Evolutionary conservation across 2,329 filamentous ascomycete genomes (phyloP).

Genomic region (Botrytis paeoniae): DNA sequence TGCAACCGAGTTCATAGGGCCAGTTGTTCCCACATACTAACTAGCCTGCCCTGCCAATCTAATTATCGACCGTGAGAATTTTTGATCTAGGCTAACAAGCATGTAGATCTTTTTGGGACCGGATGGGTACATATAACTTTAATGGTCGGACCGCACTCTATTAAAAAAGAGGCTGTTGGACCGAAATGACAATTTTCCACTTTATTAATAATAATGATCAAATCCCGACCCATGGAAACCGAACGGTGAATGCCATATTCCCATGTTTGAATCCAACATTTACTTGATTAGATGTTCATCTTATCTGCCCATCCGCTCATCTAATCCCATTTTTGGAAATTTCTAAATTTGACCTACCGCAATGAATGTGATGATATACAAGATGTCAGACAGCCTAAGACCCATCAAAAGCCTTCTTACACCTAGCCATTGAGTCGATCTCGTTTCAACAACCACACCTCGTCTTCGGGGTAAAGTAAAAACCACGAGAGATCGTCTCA

Average conservation of each 20-base stretch:
- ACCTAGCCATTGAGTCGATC: background rate
- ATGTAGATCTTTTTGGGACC: slow-evolving; percentile 3
- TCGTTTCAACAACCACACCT: slow-evolving; percentile 9
- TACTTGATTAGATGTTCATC: background rate
- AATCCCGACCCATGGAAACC: background rate
- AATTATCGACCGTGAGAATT: slow-evolving; percentile 9
- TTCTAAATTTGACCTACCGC: slow-evolving; percentile 9
- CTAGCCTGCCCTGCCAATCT: slow-evolving; percentile 9
- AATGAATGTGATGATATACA: background rate
- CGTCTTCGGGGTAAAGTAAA: background rate
- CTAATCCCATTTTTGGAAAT: background rate
- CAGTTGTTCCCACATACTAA: slow-evolving; percentile 7
- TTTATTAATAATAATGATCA: slow-evolving; percentile 3
- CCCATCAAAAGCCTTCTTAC: background rate
- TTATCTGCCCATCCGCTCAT: slow-evolving; percentile 3
- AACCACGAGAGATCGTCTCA: background rate
- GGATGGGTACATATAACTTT: slow-evolving; percentile 4
- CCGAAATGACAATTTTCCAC: slow-evolving; percentile 6
- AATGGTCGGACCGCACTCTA: slow-evolving; percentile 9
- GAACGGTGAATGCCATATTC: background rate
- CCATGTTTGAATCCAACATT: slow-evolving; percentile 3
- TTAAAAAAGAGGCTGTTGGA: background rate
- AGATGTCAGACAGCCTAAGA: background rate
- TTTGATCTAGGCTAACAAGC: background rate
- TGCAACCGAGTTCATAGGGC: slow-evolving; percentile 18